Conservation (phyloP, 257 asterid species). For the Solanum appendiculatum region DNA sequence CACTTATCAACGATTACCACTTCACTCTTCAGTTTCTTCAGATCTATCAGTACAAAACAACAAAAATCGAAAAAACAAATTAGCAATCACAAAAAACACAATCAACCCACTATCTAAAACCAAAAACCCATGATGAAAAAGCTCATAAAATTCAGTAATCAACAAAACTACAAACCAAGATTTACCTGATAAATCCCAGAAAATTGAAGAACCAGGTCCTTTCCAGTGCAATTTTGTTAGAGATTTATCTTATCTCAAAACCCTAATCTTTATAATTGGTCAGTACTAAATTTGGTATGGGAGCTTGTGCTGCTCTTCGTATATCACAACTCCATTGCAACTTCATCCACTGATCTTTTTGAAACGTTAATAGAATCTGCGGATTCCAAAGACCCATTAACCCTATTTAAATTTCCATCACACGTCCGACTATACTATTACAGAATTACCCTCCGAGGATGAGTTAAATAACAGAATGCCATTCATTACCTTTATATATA, state of each 20-base stretch:
- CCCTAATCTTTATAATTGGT: background rate
- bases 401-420: background rate
- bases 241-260: background rate
- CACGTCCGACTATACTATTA: background rate
- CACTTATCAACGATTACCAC: constrained; percentile 20
- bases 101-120: background rate
- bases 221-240: background rate
- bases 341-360: background rate
- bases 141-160: background rate
- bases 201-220: background rate
- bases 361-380: background rate
- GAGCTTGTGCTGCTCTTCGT: background rate
- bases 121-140: background rate
- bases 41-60: constrained; percentile 48
- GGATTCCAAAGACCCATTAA: background rate
- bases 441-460: background rate
- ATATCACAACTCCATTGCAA: background rate
- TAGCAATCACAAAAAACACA: background rate
- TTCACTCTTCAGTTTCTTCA: constrained; percentile 47
- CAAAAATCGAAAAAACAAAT: background rate
- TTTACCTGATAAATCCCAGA: background rate
- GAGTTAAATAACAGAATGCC: background rate
- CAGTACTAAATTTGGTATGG: background rate
- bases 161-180: background rate
- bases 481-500: background rate